These are phyloP conservation scores for Ophiostoma fasciatum DNA, from an alignment of 2,329 filamentous ascomycete species.

Conservation along the genomic window DNA sequence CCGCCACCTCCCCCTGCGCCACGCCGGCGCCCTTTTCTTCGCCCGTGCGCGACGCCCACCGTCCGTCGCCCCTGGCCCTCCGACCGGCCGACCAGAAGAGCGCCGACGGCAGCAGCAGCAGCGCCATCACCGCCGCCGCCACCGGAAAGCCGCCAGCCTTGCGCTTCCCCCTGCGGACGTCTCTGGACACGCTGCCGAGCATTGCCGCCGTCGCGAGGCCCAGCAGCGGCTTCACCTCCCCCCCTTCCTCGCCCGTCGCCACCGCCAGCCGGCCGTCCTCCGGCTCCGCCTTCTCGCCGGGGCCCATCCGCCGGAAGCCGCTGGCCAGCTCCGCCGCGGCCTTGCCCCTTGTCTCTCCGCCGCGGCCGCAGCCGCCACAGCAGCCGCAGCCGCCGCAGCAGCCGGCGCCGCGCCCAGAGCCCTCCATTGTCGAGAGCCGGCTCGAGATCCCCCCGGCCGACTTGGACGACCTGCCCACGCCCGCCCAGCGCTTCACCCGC, in stretches of 20 bases:
- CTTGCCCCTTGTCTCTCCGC: too few relatives aligned
- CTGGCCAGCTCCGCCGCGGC: too few relatives aligned
- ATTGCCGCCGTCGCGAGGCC: conserved; percentile 2
- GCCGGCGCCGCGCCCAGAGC: too few relatives aligned
- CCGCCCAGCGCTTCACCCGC: conserved; percentile 39
- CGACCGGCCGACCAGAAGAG: too few relatives aligned
- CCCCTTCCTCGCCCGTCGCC: too few relatives aligned
- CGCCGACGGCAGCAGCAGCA: too few relatives aligned
- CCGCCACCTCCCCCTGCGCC: background rate
- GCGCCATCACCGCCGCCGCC: background rate
- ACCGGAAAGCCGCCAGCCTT: too few relatives aligned
- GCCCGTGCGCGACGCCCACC: background rate
- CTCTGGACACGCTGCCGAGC: too few relatives aligned
- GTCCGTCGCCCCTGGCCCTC: conserved; percentile 6
- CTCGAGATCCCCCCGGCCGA: too few relatives aligned
- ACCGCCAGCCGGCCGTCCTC: background rate
- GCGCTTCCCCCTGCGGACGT: too few relatives aligned
- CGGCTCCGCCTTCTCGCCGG: background rate
- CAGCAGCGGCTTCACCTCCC: background rate
- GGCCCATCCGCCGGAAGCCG: conserved; percentile 42
- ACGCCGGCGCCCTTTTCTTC: background rate
- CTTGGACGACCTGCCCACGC: conserved; percentile 26
- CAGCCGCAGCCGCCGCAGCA: background rate
- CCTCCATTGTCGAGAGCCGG: too few relatives aligned
- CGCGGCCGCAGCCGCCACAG: background rate